A percentile compares a stretch with the other conserved stretches of the same genome.
These are phyloP conservation scores for Porcisia hertigi DNA, from an alignment of 208 protist genomes.

Conservation along the genomic window DNA sequence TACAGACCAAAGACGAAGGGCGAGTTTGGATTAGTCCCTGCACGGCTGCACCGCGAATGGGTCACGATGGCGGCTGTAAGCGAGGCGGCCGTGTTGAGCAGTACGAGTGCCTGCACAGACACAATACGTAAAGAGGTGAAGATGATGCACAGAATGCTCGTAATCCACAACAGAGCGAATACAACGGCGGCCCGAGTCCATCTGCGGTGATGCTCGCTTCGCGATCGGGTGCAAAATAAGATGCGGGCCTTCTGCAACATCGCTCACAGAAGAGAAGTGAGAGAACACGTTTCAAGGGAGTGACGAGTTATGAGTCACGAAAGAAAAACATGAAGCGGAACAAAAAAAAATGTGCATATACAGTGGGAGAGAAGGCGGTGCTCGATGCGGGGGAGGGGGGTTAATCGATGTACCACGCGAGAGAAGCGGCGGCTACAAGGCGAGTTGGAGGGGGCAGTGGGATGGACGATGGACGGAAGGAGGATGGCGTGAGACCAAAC, in stretches of 20 bases:
- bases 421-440: no score
- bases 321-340: background rate
- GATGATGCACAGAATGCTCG: conserved; percentile 37
- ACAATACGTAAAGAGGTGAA: conserved; percentile 40
- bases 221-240: conserved; percentile 27
- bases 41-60: conserved; percentile 18
- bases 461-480: no score
- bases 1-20: conserved; percentile 58
- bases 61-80: conserved; percentile 43
- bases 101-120: conserved; percentile 40
- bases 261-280: background rate
- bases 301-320: background rate
- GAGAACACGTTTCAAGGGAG: background rate
- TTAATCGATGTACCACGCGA: no score
- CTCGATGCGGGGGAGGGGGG: no score
- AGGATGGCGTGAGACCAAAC: background rate
- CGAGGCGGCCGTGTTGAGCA: conserved; percentile 47
- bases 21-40: conserved; percentile 11
- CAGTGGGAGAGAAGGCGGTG: no score
- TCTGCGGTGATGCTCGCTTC: conserved; percentile 20
- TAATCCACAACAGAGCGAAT: conserved; percentile 47
- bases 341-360: no score
- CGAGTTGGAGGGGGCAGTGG: no score
- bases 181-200: conserved; percentile 22
- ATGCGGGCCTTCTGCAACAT: conserved; percentile 11